Evolutionary conservation across 2,329 filamentous ascomycete species (phyloP).

Genomic region (Penicillium verrucosum): DNA sequence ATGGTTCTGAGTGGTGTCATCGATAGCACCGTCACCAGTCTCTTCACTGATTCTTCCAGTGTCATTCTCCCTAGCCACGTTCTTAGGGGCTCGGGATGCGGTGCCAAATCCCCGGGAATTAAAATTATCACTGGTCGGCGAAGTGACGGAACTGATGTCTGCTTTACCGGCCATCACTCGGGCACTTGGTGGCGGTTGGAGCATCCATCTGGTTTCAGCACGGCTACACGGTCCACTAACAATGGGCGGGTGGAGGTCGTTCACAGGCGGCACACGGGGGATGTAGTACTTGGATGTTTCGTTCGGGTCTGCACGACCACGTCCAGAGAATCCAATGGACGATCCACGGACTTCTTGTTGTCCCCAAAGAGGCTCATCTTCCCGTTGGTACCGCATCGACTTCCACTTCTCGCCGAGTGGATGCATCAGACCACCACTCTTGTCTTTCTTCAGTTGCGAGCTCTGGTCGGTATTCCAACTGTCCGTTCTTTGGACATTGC

Average conservation of each 20-base stretch:
- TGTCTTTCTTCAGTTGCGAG: slow-evolving; percentile 47
- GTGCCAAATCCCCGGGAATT: slow-evolving; percentile 13
- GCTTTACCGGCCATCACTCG: slow-evolving; percentile 88
- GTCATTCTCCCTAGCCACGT: background rate
- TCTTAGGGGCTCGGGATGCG: slow-evolving; percentile 9
- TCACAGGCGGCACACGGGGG: slow-evolving; percentile 67
- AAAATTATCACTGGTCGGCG: slow-evolving; percentile 22
- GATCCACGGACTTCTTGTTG: slow-evolving; percentile 59
- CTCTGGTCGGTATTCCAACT: slow-evolving; percentile 51
- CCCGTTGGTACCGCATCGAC: slow-evolving; percentile 73
- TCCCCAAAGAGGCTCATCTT: slow-evolving; percentile 86
- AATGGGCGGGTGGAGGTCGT: slow-evolving; percentile 81
- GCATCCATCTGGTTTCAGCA: slow-evolving; percentile 81
- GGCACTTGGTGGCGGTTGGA: slow-evolving; percentile 84
- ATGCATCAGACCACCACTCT: slow-evolving; percentile 35
- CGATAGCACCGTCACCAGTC: slow-evolving; percentile 4
- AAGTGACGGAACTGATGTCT: slow-evolving; percentile 23
- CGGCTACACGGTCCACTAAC: slow-evolving; percentile 69
- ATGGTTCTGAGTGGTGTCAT: slow-evolving; percentile 13
- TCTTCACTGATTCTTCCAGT: slow-evolving; percentile 5
- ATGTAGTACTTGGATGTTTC: slow-evolving; percentile 58
- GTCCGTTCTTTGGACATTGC: slow-evolving; percentile 56
- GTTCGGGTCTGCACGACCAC: slow-evolving; percentile 36
- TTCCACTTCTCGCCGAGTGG: slow-evolving; percentile 65
- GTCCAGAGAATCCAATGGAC: slow-evolving; percentile 49